Conservation (phyloP, 139 green algal genomes). For the Volvox africanus region DNA sequence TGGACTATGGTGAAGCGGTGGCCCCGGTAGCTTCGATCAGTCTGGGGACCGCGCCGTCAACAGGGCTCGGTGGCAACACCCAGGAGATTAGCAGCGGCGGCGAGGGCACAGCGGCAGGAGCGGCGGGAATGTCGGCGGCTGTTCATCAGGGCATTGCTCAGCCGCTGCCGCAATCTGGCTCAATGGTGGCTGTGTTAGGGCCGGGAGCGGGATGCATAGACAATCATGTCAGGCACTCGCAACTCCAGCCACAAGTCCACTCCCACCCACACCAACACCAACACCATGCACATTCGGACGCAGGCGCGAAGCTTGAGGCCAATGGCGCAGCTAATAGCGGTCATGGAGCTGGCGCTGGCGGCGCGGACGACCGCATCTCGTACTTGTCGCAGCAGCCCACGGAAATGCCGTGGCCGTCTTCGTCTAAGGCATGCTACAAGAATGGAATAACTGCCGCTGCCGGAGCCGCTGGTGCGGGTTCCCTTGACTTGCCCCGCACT, state of each 20-base stretch:
- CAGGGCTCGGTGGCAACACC: not conserved
- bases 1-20: not conserved
- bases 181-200: too few relatives aligned
- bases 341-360: not conserved
- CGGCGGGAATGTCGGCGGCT: not conserved
- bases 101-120: not conserved
- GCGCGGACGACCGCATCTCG: not conserved
- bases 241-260: too few relatives aligned
- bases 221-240: too few relatives aligned
- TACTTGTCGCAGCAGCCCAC: not conserved
- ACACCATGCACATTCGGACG: not conserved
- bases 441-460: not conserved
- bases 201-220: too few relatives aligned
- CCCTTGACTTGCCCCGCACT: not conserved
- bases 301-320: not conserved
- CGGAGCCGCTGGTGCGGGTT: not conserved
- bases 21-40: not conserved
- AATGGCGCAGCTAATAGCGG: not conserved
- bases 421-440: not conserved
- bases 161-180: too few relatives aligned
- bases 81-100: not conserved
- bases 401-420: not conserved
- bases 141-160: not conserved
- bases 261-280: not conserved
- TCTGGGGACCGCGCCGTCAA: not conserved